phyloP scores from a whole-genome alignment of 2,329 filamentous ascomycete species.

The Trichoderma gracile region DNA sequence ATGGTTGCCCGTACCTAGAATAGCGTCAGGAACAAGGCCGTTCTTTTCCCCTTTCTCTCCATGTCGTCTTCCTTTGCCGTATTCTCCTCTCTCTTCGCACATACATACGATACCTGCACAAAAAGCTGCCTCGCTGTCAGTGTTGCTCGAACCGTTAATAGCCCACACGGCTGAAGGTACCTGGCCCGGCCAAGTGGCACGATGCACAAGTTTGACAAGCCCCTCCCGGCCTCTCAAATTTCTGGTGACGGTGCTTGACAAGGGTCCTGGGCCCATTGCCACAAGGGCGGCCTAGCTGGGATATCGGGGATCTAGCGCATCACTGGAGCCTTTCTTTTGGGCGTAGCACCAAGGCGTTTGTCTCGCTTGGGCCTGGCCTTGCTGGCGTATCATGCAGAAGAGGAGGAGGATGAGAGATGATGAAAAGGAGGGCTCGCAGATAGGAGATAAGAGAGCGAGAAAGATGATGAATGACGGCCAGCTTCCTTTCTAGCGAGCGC shows the following conservation, averaged over 20 bases:
- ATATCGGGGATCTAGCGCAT: constrained; percentile 15
- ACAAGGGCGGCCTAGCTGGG: constrained; percentile 2
- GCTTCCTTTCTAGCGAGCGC: neutral
- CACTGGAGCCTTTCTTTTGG: neutral
- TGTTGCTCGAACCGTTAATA: no score
- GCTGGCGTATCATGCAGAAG: constrained; percentile 18
- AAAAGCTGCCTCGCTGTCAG: no score
- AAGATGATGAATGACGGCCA: neutral
- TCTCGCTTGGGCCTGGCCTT: constrained; percentile 24
- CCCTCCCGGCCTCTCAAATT: constrained; percentile 10
- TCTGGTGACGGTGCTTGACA: constrained; percentile 13
- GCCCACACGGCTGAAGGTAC: no score
- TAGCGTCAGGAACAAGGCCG: no score
- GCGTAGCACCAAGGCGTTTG: constrained; percentile 20
- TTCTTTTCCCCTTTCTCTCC: no score
- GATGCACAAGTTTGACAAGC: neutral
- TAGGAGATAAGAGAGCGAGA: neutral
- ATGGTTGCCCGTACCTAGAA: no score
- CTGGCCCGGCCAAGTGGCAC: no score
- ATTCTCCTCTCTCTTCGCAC: no score
- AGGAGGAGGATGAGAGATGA: neutral
- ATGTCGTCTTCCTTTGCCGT: no score
- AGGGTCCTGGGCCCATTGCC: constrained; percentile 16
- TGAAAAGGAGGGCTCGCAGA: neutral
- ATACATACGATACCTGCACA: no score